A percentile compares a stretch with the other conserved stretches of the same genome.
Evolutionary conservation across 2,329 filamentous ascomycete genomes (phyloP).

Genomic region (Seiridium unicorne): DNA sequence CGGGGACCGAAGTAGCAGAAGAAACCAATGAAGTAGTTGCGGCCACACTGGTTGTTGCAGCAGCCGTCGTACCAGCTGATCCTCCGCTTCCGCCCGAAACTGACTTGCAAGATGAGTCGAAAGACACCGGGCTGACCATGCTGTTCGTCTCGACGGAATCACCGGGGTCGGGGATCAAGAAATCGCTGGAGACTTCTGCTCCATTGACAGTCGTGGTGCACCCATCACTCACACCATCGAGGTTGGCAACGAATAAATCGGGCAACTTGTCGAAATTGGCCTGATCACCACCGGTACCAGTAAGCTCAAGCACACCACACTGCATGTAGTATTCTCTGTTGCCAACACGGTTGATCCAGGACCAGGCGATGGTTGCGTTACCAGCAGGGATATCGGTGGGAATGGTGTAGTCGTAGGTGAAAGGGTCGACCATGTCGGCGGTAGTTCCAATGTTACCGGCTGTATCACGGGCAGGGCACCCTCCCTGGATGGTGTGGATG

Average conservation of each 20-base stretch:
- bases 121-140: slow-evolving; percentile 25
- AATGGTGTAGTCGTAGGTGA: slow-evolving; percentile 67
- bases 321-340: slow-evolving; percentile 99
- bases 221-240: slow-evolving; percentile 27
- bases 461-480: slow-evolving; percentile 67
- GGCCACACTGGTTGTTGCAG: slow-evolving; percentile 17
- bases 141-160: slow-evolving; percentile 50
- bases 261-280: slow-evolving; percentile 63
- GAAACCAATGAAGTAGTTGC: slow-evolving; percentile 16
- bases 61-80: slow-evolving; percentile 9
- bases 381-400: slow-evolving; percentile 71
- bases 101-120: slow-evolving; percentile 18
- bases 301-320: slow-evolving; percentile 74
- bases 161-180: slow-evolving; percentile 70
- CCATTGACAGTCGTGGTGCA: slow-evolving; percentile 32
- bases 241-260: slow-evolving; percentile 73
- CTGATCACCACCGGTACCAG: slow-evolving; percentile 46
- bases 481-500: slow-evolving; percentile 83
- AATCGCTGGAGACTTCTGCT: slow-evolving; percentile 45
- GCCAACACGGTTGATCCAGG: slow-evolving; percentile 90
- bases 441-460: slow-evolving; percentile 56
- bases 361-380: slow-evolving; percentile 82
- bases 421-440: slow-evolving; percentile 42
- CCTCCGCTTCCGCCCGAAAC: slow-evolving; percentile 15
- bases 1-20: slow-evolving; percentile 24